Base-by-base conservation (phyloP, 495 filamentous ascomycete genomes). In the Glonium stellatum region DNA sequence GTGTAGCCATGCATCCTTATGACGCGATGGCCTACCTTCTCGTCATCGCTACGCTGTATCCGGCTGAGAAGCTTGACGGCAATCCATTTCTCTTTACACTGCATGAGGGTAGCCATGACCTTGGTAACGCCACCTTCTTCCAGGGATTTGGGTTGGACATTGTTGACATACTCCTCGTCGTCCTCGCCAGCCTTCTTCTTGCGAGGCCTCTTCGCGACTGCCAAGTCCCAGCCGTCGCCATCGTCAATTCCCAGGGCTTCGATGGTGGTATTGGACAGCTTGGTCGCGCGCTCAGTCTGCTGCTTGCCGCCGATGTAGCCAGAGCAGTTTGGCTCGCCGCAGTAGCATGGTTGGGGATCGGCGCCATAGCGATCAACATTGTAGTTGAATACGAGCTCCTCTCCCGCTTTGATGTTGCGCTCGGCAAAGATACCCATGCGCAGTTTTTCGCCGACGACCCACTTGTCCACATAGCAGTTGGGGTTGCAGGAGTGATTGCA, bases 361-460 rank as follows among this genome's bases (percentile, higher is more conserved):
- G 93, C 92, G 59, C 93, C 93, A 68, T 99, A 99, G 59, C 93
- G 85, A 71, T 99, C 93, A 55, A 99, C 93, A 64, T 99, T 99
- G 80, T 99, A 99, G 77, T 99, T 96, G 79, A 99, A 99, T n/a
- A 96, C 91, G 35, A 99, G 78, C 71, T 99, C 93, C 72, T 99
- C 93, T 42, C 93, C 95, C 1, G 87, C 84, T 65, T 85, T 82
- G 66, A 99, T 88, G 67, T 81, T 79, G 60, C 91, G 89, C 76
- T 87, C 82, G 66, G 93, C 90, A 76, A 99, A 99, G 63, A 99
- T 97, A 61, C 93, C 93, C 93, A 99, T 97, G 68, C 93, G 92
- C 70, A 97, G 75, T 76, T 96, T 97, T 68, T 95, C 88, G n/a
- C 92, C 91, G 37, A 97, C 92, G 51, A 99, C 90, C 93, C 93